phyloP scores from a whole-genome alignment of 75 land plant species.

The Sequoiadendron giganteum region DNA sequence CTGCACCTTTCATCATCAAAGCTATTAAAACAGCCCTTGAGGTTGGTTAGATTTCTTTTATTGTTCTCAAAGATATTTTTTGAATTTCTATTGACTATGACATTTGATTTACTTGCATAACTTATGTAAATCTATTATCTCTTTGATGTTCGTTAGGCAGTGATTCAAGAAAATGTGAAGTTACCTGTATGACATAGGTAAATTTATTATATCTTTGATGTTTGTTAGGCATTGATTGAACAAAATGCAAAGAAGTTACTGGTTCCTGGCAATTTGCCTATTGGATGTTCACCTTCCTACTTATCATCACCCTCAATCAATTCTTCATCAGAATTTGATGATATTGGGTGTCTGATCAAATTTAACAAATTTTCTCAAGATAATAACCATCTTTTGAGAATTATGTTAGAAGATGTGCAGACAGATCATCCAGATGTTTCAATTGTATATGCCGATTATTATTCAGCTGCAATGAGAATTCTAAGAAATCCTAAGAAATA shows the following conservation, averaged over 20 bases:
- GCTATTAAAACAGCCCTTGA: constrained; percentile 15
- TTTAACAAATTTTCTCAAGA: background rate
- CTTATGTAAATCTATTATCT: background rate
- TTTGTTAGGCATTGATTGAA: too few relatives aligned
- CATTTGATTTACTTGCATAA: background rate
- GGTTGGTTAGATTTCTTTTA: background rate
- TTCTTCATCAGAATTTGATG: background rate
- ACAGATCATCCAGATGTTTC: background rate
- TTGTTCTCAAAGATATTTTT: background rate
- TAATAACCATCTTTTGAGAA: background rate
- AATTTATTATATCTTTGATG: too few relatives aligned
- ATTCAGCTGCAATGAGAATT: background rate
- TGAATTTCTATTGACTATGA: background rate
- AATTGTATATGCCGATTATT: constrained; percentile 9
- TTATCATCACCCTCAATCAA: background rate
- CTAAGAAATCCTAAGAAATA: background rate
- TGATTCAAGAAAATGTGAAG: background rate
- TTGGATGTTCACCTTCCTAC: constrained; percentile 1
- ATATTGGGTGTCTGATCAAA: constrained; percentile 5
- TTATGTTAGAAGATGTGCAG: background rate
- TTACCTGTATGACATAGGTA: too few relatives aligned
- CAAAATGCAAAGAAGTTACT: background rate
- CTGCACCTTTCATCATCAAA: constrained; percentile 22
- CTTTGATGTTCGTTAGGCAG: background rate
- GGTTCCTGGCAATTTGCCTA: background rate